Evolutionary conservation across 1,139 yeast species (phyloP), one percentile per base, ranked within the genome.

Genomic region (Kluyveromyces sp.): DNA sequence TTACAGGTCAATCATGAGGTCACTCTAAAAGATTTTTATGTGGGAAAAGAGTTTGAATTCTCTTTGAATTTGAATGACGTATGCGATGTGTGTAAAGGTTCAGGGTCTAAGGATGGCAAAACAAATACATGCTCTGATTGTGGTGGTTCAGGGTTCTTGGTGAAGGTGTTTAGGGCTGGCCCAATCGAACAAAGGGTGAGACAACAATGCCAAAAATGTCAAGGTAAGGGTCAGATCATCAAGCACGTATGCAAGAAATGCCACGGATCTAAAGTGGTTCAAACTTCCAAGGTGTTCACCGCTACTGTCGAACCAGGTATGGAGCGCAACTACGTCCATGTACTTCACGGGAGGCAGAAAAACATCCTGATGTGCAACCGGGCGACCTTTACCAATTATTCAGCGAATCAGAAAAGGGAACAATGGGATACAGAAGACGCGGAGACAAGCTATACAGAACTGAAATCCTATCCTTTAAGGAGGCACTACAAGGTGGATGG

Each of bases 121-220:
- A 73, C 72, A 21, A 81, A 80, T 47, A 65, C 63, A 26, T 92
- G 98, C 70, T 56, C 64, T 1, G 70, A 70, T 46, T 92, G 98
- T 69, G 66, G 71, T 10, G 98, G 98, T 1, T 68, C 70, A 26
- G 98, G 98, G 31, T 70, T 81, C 35, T 67, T 78, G 34, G 64
- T 81, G n/a, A 75, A 83, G 47, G 75, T 79, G 46, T 74, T 84
- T 52, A 95, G 89, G 64, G 67, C 92, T 53, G 97, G 88, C 0
- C 95, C 95, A 7, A 86, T 92, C 88, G 71, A 86, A 51, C 97
- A 90, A 65, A 87, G 84, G 52, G 74, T 89, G 56, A 90, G 86
- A 61, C 76, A 81, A 45, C 74, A 74, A 10, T 92, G 98, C 73
- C 89, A 84, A 49, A 70, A 69, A 47, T 92, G 98, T 71, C 69